phyloP scores from a whole-genome alignment of 805 yeast species.

The Suhomyces sp. region DNA sequence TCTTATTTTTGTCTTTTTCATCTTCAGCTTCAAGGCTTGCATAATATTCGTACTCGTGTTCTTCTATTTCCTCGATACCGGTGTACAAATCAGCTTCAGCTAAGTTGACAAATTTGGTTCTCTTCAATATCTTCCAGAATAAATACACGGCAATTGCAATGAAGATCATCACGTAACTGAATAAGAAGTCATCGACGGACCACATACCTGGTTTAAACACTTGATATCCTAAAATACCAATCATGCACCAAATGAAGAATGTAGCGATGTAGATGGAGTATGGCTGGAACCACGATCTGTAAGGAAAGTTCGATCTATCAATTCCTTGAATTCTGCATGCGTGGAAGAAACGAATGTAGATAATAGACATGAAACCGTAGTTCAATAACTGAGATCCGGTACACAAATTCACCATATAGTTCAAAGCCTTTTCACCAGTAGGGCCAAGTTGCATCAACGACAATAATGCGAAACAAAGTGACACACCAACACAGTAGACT shows the following conservation, averaged over 20 bases:
- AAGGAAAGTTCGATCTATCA: conserved; percentile 38
- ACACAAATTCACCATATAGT: conserved; percentile 46
- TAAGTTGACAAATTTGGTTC: conserved; percentile 38
- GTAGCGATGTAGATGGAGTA: conserved; percentile 33
- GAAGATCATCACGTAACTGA: conserved; percentile 71
- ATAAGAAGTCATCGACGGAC: conserved; percentile 60
- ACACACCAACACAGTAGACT: conserved; percentile 41
- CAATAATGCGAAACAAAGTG: conserved; percentile 55
- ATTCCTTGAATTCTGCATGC: conserved; percentile 40
- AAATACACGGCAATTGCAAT: conserved; percentile 29
- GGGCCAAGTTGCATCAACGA: conserved; percentile 58
- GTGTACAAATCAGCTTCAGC: conserved; percentile 45
- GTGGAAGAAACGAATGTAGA: conserved; percentile 41
- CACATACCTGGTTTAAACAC: conserved; percentile 68
- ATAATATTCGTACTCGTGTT: conserved; percentile 44
- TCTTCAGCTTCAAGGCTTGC: conserved; percentile 31
- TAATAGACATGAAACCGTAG: conserved; percentile 44
- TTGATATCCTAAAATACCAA: conserved; percentile 65
- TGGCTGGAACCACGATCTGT: conserved; percentile 45
- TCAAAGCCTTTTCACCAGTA: conserved; percentile 35
- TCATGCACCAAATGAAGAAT: conserved; percentile 34
- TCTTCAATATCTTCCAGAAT: conserved; percentile 37
- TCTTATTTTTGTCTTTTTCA: conserved; percentile 7
- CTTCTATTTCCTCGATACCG: conserved; percentile 48
- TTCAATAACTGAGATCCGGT: conserved; percentile 48